Evolutionary conservation across 1,284 basidiomycete genomes (phyloP), one percentile per base, ranked within the genome.

Genomic region (Naganishia liquefaciens): DNA sequence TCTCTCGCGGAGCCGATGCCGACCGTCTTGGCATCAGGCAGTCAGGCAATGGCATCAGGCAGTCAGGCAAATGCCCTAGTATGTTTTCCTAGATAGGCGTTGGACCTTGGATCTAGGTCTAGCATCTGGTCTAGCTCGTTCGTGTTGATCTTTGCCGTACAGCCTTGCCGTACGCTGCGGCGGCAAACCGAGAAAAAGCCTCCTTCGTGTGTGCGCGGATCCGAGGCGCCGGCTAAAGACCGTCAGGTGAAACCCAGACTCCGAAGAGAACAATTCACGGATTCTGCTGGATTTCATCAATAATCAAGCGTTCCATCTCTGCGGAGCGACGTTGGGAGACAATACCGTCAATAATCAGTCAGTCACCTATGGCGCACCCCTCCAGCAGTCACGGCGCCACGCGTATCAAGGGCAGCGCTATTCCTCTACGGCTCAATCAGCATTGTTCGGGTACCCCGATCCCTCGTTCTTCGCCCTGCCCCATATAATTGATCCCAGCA

Each of bases 351-450:
- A 25, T 47, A 47, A 13, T 47, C 21, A 27, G 55, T 21, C 21
- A 49, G 55, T 60, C 44, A 60, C 55, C 55, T 23, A 49, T 50
- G 37, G 37, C 55, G 37, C 23, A 27, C 25, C 7, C 33, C 30
- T 15, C n/a, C 13, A 15, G n/a, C 23, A 28, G 42, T 47, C 55
- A 23, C 30, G 33, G 42, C 55, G n/a, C 27, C 55, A 49, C 46
- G 46, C 46, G 55, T 37, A 60, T 15, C 43, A 13, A 49, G 21
- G 54, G 28, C 47, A 37, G 46, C 46, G 30, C 55, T 44, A 39
- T 60, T 58, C 46, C 46, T 39, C 27, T 47, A 25, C 42, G 54
- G 49, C 28, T 51, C 49, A 37, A 39, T n/a, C 46, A 60, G 47
- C 49, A 46, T 60, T 49, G 27, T 15, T 21, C 17, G 33, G 19